Base-by-base conservation (phyloP, 192 early-diverging fungal species). In the Kickxella alabastrina region DNA sequence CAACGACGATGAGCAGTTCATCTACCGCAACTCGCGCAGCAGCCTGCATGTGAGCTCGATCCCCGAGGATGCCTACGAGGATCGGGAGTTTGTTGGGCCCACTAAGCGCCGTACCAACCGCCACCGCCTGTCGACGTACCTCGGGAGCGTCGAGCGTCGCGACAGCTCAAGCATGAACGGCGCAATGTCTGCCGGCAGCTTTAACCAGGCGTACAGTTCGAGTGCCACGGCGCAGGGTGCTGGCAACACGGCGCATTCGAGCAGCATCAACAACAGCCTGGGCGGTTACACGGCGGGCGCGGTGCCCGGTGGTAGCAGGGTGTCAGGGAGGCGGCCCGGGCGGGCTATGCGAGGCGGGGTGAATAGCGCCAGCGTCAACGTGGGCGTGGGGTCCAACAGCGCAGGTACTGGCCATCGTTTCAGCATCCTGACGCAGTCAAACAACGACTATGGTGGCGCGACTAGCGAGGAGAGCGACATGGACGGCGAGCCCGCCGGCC, bases 1-100 rank as follows among this genome's bases (percentile, higher is more conserved):
- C 44, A 52, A 54, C 22, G 54, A 62, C 19, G 61, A 78, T 2
- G 75, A 78, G 64, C 61, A 68, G 59, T 71, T 71, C 31, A 71
- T 78, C 4, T 78, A 78, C 46, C 75, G 68, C 53, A 59, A 78
- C 50, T 62, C 75, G 53, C 68, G 75, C 9, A 66, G 44, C 52
- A 70, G 75, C 43, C 64, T 70, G 37, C 70, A 67, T 39, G 70
- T 74, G 24, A 74, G 64, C 56, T 74, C 63, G 28, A 74, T 74
- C 12, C 70, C 70, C 40, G 70, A 74, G 32, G 70, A 74, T 23
- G 28, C 46, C 13, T 52, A 43, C 37, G 69, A 73, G 5, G 49
- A 50, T 23, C 49, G 49, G 18, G 63, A 74, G 19, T 58, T 42
- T 19, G 45, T 43, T 42, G 68, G 59, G 36, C 46, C 31, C 23